A percentile compares a stretch with the other conserved stretches of the same genome.
phyloP scores from a whole-genome alignment of 2,329 filamentous ascomycete species.

The Penicillium thymicola region DNA sequence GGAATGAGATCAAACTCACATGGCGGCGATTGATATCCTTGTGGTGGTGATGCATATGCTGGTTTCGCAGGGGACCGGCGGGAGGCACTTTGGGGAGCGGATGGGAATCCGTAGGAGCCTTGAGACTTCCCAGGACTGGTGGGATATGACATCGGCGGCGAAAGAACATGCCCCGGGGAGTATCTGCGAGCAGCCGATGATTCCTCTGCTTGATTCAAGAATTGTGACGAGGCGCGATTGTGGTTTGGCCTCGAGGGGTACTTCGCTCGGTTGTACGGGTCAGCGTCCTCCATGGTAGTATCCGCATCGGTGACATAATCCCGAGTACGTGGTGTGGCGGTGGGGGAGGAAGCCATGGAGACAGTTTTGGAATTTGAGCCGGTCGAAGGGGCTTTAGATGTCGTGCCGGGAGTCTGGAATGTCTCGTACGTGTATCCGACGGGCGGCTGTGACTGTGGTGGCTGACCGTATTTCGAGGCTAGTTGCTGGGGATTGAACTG shows the following conservation, averaged over 20 bases:
- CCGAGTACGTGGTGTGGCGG: slow-evolving; percentile 58
- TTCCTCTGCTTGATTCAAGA: slow-evolving; percentile 63
- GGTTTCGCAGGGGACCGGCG: slow-evolving; percentile 76
- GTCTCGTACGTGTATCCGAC: slow-evolving; percentile 66
- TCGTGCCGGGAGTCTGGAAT: slow-evolving; percentile 51
- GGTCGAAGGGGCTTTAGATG: slow-evolving; percentile 33
- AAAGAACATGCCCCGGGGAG: slow-evolving; percentile 89
- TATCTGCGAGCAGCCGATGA: slow-evolving; percentile 86
- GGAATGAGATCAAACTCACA: slow-evolving; percentile 40
- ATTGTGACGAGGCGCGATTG: slow-evolving; percentile 68
- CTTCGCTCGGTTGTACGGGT: slow-evolving; percentile 81
- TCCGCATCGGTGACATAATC: slow-evolving; percentile 67
- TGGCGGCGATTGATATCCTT: slow-evolving; percentile 58
- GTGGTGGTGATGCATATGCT: slow-evolving; percentile 56
- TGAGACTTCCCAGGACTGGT: slow-evolving; percentile 58
- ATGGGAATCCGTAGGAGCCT: slow-evolving; percentile 54
- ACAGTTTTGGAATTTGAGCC: slow-evolving; percentile 46
- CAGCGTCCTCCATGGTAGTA: slow-evolving; percentile 83
- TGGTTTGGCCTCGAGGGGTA: slow-evolving; percentile 77
- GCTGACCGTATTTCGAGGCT: slow-evolving; percentile 50
- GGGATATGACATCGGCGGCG: slow-evolving; percentile 75
- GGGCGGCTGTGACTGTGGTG: slow-evolving; percentile 50
- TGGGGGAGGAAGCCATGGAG: slow-evolving; percentile 58
- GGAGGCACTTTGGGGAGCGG: slow-evolving; percentile 44
- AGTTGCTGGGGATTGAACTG: slow-evolving; percentile 59